Evolutionary conservation across 1,139 yeast species (phyloP).

Genomic region (Yamadazyma songkhlaensis): DNA sequence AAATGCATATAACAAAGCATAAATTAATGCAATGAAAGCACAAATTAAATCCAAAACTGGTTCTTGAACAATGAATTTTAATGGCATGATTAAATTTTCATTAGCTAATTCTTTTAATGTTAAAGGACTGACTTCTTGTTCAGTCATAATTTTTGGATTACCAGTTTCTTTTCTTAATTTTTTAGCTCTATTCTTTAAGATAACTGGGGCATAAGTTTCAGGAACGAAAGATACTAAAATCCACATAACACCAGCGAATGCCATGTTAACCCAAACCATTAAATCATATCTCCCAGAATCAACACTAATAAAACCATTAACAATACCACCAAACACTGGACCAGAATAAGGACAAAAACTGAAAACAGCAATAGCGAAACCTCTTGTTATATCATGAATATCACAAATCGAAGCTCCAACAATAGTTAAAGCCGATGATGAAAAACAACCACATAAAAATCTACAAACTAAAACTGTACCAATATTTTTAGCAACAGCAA

Average conservation of each 20-base stretch:
- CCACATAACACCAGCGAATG: conserved; percentile 85
- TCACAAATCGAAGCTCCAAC: conserved; percentile 93
- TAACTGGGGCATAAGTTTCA: conserved; percentile 90
- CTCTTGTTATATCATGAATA: conserved; percentile 75
- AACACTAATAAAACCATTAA: conserved; percentile 79
- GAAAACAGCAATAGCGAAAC: conserved; percentile 85
- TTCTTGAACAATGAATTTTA: conserved; percentile 70
- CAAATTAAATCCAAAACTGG: conserved; percentile 84
- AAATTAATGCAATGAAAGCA: conserved; percentile 80
- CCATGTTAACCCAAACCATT: conserved; percentile 89
- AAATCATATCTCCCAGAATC: conserved; percentile 65
- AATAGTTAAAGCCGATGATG: conserved; percentile 78
- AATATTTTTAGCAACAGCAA: conserved; percentile 82
- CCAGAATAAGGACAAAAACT: conserved; percentile 93
- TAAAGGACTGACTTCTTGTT: conserved; percentile 80
- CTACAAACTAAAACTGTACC: conserved; percentile 79
- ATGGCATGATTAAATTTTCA: conserved; percentile 71
- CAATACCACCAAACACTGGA: conserved; percentile 88
- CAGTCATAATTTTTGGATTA: conserved; percentile 81
- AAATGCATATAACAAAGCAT: conserved; percentile 84
- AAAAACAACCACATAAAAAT: conserved; percentile 82
- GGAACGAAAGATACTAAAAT: conserved; percentile 61
- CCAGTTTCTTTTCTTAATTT: conserved; percentile 77
- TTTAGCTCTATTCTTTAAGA: conserved; percentile 69
- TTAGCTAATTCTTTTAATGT: conserved; percentile 60